Evolutionary conservation across 768 basidiomycete genomes (phyloP).

Genomic region (Tricholoma furcatifolium): DNA sequence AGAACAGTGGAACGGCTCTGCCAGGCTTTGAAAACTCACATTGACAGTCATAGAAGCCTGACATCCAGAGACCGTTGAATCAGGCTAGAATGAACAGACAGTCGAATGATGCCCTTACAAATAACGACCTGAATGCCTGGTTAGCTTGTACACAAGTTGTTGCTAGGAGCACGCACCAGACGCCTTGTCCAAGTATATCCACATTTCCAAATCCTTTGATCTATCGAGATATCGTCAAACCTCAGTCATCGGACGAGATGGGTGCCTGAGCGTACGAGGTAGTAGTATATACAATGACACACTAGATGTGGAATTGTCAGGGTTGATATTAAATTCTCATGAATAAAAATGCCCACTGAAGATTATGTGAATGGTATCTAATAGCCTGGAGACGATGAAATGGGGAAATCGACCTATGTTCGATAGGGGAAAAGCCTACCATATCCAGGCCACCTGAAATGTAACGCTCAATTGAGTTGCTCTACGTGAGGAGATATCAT

Average conservation of each 20-base stretch:
- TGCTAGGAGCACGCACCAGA: constrained; percentile 29
- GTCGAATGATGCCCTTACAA: constrained; percentile 23
- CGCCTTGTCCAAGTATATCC: constrained; percentile 29
- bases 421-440: constrained; percentile 19
- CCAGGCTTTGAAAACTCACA: constrained; percentile 19
- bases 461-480: not conserved
- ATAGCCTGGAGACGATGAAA: constrained; percentile 24
- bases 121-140: constrained; percentile 27
- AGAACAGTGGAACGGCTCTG: not conserved
- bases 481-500: not conserved
- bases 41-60: constrained; percentile 39
- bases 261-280: constrained; percentile 31
- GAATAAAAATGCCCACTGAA: constrained; percentile 30
- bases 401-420: not conserved
- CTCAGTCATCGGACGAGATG: not conserved
- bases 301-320: constrained; percentile 24
- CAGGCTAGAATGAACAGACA: not conserved
- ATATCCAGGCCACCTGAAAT: constrained; percentile 32
- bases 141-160: not conserved
- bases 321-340: not conserved
- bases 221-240: constrained; percentile 19
- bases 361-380: constrained; percentile 40
- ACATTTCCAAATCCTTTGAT: constrained; percentile 36
- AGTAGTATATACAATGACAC: constrained; percentile 41
- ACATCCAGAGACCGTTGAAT: not conserved